Evolutionary conservation across 75 land plant species (phyloP), one percentile per base, ranked within the genome.

Genomic region (Adiantum capillusveneris): DNA sequence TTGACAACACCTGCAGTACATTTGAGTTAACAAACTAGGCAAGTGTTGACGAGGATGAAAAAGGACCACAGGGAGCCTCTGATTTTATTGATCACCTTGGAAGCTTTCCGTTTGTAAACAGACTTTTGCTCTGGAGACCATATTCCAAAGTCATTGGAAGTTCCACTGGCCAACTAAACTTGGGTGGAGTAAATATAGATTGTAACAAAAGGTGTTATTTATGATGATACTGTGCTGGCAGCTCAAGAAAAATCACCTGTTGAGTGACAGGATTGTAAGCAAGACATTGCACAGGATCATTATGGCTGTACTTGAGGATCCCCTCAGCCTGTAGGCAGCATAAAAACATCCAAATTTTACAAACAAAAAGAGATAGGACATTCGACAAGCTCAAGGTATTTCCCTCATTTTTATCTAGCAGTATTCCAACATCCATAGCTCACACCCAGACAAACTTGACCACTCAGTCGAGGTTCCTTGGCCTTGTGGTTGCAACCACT

Each of bases 61-160:
- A 6, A 46, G 17, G 49, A 46, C 42, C 7, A 25, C 39, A 34
- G 37, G 37, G 37, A n/a, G n/a, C n/a, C 9, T 34, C 9, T 34
- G 37, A 34, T 5, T 5, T n/a, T 34, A 9, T 34, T 34, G 37
- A 3, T 25, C 1, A 72, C 75, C 75, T 72, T 72, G 42, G 75
- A 72, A 18, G 64, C 57, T 44, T 53, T 72, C 44, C 65, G 70
- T 56, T 72, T 72, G 0, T 62, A 72, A 31, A 72, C 75, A 11
- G 70, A 72, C 64, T 72, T 72, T 45, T 72, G 75, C 25, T 72
- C 75, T 7, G 75, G 75, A n/a, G 75, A 72, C 75, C 75, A 72
- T 31, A 72, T 72, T 27, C 75, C 75, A 27, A 72, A 72, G 53
- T 72, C 75, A 30, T 43, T 59, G 20, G 75, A 62, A 14, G 69